Base-by-base conservation (phyloP, 148 eudicot genomes). In the Spergularia marina region DNA sequence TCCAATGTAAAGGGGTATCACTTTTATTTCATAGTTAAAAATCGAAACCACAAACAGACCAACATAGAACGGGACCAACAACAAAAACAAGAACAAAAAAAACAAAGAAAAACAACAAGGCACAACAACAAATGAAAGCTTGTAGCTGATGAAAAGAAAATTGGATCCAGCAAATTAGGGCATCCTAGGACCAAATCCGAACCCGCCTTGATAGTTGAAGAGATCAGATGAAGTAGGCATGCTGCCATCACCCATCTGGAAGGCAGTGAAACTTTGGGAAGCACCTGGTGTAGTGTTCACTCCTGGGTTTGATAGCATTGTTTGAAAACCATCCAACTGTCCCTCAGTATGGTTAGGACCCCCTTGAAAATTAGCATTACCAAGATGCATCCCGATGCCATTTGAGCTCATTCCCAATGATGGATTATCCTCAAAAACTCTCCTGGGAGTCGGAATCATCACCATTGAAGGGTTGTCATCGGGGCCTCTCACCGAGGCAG, bases 371-470 rank as follows among this genome's bases (percentile, higher is more conserved):
- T 34, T 40, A 18, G 11, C 63, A 59, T 18, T 23, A 59, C 21
- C 10, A 20, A 25, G 10, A n/a, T 18, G 63, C 63, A 18, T 59
- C 10, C 20, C 11, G 17, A 17, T 20, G 55, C 70, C 53, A 44
- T 30, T 30, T 30, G 49, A 44, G 49, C 5, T 44, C 49, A 44
- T 44, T 44, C 49, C 49, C 7, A 6, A 21, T 12, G 34, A 44
- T 14, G 55, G 54, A 30, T 0, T 30, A 30, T 30, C 55, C 12
- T 68, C 11, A 10, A 68, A 18, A 55, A 25, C 40, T 40, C 7
- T 4, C 44, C 11, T 36, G 15, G 79, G 74, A 23, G 68, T 61
- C 4, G 74, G 69, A 20, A 61, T 70, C 74, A 62, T 70, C 53
- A 61, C 18, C 51, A 70, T 77, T 14, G 51, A 30, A 25, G 59